Evolutionary conservation across 192 early-diverging fungal species (phyloP).

Genomic region (Chytriomyces hyalinus): DNA sequence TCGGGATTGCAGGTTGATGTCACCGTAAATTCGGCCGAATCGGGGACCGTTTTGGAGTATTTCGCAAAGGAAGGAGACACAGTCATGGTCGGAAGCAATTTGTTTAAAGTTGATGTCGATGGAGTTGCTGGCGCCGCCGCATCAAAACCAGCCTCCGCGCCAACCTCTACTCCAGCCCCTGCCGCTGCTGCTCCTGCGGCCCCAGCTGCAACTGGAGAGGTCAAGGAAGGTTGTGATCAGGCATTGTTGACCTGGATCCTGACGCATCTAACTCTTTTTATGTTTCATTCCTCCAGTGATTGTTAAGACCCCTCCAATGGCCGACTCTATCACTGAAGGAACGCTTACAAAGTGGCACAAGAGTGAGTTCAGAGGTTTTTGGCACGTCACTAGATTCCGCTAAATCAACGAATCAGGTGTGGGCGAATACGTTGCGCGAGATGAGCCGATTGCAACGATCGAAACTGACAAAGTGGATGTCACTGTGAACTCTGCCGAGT

Average conservation of each 20-base stretch:
- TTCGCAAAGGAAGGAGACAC: constrained; percentile 88
- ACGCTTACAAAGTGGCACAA: constrained; percentile 95
- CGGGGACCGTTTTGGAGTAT: constrained; percentile 82
- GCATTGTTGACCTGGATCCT: neutral
- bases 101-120: constrained; percentile 85
- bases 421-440: constrained; percentile 91
- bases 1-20: constrained; percentile 78
- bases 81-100: constrained; percentile 87
- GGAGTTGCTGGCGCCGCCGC: constrained; percentile 67
- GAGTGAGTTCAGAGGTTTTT: constrained; percentile 60
- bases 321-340: constrained; percentile 98
- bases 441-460: constrained; percentile 95
- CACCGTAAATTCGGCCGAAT: constrained; percentile 93
- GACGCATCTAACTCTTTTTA: too few relatives aligned
- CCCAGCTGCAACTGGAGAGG: neutral
- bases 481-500: constrained; percentile 91
- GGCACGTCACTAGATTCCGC: neutral
- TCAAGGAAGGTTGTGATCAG: neutral
- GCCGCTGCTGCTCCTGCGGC: constrained; percentile 24
- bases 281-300: constrained; percentile 45
- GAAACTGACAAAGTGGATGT: constrained; percentile 99
- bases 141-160: constrained; percentile 33
- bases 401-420: constrained; percentile 64
- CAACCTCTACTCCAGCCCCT: constrained; percentile 34
- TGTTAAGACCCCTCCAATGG: constrained; percentile 94